Evolutionary conservation across 2,329 filamentous ascomycete genomes (phyloP).

Genomic region (Chrysoporthe austroafricana): DNA sequence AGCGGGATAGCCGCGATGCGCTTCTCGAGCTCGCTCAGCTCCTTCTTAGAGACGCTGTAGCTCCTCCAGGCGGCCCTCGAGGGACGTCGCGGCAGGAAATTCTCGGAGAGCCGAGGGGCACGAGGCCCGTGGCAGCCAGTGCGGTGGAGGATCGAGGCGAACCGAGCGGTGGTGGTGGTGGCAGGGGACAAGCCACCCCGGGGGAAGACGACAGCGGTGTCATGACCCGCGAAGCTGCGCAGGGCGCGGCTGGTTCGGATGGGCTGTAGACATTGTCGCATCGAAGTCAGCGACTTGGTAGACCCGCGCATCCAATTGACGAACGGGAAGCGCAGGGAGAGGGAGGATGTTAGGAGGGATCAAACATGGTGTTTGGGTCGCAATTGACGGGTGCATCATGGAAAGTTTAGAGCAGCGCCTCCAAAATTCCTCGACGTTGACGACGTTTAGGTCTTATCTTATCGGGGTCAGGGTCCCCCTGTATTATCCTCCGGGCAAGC

Average conservation of each 20-base stretch:
- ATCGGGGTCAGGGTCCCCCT: not conserved
- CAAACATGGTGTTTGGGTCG: slow-evolving; percentile 12
- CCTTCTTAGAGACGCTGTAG: slow-evolving; percentile 30
- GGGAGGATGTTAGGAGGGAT: not conserved
- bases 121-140: not conserved
- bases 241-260: slow-evolving; percentile 32
- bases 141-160: slow-evolving; percentile 1
- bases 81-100: not conserved
- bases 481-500: not conserved
- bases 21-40: slow-evolving; percentile 50
- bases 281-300: slow-evolving; percentile 35
- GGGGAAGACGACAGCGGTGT: not conserved
- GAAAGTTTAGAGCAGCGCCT: not conserved
- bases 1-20: slow-evolving; percentile 77
- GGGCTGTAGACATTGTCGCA: slow-evolving; percentile 42
- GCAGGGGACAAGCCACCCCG: not conserved
- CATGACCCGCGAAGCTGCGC: slow-evolving; percentile 27
- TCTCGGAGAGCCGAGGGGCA: no score
- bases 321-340: slow-evolving; percentile 11
- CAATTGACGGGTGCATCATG: not conserved
- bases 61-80: slow-evolving; percentile 13
- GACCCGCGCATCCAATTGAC: slow-evolving; percentile 36
- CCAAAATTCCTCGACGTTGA: slow-evolving; percentile 6
- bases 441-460: not conserved
- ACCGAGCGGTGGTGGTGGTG: not conserved